A percentile compares a stretch with the other conserved stretches of the same genome.
Conservation (phyloP, 495 filamentous ascomycete genomes). For the Elasticomyces elasticus region DNA sequence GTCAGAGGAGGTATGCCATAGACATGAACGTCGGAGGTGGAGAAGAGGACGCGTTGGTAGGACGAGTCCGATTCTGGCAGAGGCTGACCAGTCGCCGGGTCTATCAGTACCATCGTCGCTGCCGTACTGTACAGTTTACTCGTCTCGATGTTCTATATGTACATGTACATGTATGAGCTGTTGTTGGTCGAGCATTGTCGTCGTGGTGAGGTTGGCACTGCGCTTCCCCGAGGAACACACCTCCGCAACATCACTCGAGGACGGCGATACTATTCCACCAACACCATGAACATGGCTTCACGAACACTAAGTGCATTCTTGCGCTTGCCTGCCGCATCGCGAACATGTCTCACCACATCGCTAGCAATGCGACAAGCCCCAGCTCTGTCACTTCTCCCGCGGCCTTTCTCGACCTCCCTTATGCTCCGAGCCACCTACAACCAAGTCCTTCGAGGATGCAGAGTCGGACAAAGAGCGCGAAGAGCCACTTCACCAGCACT, state of each 20-base stretch:
- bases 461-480: slow-evolving; percentile 62
- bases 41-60: slow-evolving; percentile 70
- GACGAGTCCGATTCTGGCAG: slow-evolving; percentile 58
- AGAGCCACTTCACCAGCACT: slow-evolving; percentile 81
- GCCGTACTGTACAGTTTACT: neutral
- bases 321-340: slow-evolving; percentile 15
- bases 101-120: slow-evolving; percentile 22
- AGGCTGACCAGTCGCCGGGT: slow-evolving; percentile 48
- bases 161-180: neutral
- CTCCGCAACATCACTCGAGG: no score
- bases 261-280: neutral
- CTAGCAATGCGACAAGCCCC: neutral
- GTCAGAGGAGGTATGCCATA: slow-evolving; percentile 68
- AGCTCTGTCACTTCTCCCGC: neutral
- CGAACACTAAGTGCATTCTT: slow-evolving; percentile 10
- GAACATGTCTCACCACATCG: slow-evolving; percentile 4
- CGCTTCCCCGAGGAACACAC: no score
- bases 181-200: neutral
- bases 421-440: slow-evolving; percentile 30
- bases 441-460: slow-evolving; percentile 55
- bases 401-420: slow-evolving; percentile 21
- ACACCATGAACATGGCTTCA: slow-evolving; percentile 7
- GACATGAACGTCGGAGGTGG: slow-evolving; percentile 60
- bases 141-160: neutral
- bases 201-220: neutral